Base-by-base conservation (phyloP, 805 yeast species). In the Yarrowia bubula region DNA sequence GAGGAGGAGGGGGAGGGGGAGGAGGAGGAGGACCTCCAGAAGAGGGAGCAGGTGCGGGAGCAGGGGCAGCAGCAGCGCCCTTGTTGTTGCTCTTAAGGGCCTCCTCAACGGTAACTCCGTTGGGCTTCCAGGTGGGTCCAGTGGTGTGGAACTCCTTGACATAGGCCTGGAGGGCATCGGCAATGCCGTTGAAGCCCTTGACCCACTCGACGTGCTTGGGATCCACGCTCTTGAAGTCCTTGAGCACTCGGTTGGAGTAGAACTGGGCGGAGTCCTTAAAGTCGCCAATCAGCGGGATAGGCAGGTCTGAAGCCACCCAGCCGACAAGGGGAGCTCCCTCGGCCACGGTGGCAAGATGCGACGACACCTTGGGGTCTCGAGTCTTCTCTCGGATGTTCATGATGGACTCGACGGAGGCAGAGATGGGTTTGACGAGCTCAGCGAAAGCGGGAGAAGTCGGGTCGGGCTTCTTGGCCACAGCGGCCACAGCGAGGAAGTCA, bases 251-350 rank as follows among this genome's bases (percentile, higher is more conserved):
- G 77, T 95, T 92, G 10, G 96, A 84, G 92, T 98, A 95, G 77
- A 95, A 95, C 75, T 88, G 93, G 39, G 97, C 89, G 18, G 96
- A 85, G 73, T 95, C 99, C 73, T 88, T 89, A 77, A 86, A 89
- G 69, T 92, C 97, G 3, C 88, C 84, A 65, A 95, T 83, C 69
- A 81, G 83, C 8, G 71, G 71, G 14, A 88, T 84, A 1, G 98
- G 97, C 4, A 90, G 85, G 3, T 81, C 84, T 6, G 84, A 83
- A 17, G 90, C 85, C 68, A 93, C 83, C 99, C 99, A 95, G 28
- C 96, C 96, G 64, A 92, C 80, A 7, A 89, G 90, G 10, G 97
- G 92, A 9, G 89, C 84, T 58, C 97, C 98, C 74, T 95, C 98
- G 31, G 92, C 84, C 46, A 95, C 81, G 1, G 98, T 84, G 70